Evolutionary conservation across 2,329 filamentous ascomycete species (phyloP).

Genomic region (Microsporum ferrugineum): DNA sequence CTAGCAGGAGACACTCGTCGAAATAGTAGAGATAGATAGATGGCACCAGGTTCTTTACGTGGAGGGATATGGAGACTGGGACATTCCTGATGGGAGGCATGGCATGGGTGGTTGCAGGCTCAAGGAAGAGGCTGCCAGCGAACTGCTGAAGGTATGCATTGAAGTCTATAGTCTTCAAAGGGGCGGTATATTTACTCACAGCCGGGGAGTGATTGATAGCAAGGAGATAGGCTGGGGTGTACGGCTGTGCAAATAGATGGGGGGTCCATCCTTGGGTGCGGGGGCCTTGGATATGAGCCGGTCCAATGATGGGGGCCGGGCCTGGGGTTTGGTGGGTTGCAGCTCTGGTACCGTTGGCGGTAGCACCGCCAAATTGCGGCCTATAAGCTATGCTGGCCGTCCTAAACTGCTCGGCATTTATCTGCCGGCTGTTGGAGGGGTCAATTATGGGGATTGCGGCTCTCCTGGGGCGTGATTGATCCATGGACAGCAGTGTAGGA

Average conservation of each 20-base stretch:
- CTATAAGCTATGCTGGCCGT: background rate
- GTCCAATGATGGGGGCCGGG: background rate
- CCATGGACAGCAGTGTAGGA: background rate
- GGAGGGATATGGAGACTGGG: constrained; percentile 8
- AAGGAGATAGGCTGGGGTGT: constrained; percentile 18
- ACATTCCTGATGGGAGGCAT: constrained; percentile 10
- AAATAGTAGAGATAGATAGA: constrained; percentile 18
- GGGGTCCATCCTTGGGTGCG: constrained; percentile 8
- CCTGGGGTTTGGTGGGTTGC: background rate
- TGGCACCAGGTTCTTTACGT: constrained; percentile 8
- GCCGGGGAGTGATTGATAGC: constrained; percentile 21
- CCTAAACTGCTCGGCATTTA: background rate
- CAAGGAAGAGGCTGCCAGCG: constrained; percentile 14
- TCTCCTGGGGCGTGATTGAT: constrained; percentile 2
- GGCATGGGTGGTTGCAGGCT: constrained; percentile 10
- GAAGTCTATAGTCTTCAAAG: constrained; percentile 16
- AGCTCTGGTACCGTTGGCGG: background rate
- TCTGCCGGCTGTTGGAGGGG: background rate
- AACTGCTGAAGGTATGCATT: constrained; percentile 16
- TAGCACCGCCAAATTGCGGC: background rate
- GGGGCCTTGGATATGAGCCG: background rate
- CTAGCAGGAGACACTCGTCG: constrained; percentile 18
- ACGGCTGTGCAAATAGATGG: constrained; percentile 19
- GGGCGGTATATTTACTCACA: constrained; percentile 11
- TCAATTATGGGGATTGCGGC: constrained; percentile 9